These are phyloP conservation scores for Penicillium atrosanguineum DNA, from an alignment of 495 filamentous ascomycete species.

Conservation along the genomic window DNA sequence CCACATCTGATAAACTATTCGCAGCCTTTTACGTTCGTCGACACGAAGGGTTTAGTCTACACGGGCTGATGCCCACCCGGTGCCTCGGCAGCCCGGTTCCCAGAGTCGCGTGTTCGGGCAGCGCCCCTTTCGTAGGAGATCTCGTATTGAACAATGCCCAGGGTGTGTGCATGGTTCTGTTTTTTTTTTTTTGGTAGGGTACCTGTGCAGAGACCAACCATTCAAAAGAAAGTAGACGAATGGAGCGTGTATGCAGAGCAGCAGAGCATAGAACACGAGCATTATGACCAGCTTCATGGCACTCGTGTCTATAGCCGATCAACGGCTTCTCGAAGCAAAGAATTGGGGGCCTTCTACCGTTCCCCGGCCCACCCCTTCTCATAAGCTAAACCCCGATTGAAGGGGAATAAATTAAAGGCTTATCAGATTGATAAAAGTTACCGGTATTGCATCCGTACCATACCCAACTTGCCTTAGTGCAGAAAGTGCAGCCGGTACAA, in stretches of 20 bases:
- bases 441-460: background rate
- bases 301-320: background rate
- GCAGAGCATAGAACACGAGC: background rate
- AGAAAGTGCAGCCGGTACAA: constrained; percentile 8
- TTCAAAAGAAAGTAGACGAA: background rate
- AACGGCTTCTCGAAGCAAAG: background rate
- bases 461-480: background rate
- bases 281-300: background rate
- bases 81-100: constrained; percentile 19
- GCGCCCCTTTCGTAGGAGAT: background rate
- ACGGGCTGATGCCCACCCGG: constrained; percentile 16
- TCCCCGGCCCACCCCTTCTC: background rate
- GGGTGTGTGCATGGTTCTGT: background rate
- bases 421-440: constrained; percentile 31
- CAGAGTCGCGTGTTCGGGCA: constrained; percentile 19
- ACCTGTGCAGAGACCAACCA: background rate
- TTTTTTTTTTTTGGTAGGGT: background rate
- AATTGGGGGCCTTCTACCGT: background rate
- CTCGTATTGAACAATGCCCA: background rate
- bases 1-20: background rate
- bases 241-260: background rate
- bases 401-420: constrained; percentile 6
- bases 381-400: background rate
- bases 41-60: constrained; percentile 12
- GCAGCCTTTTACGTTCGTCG: constrained; percentile 6